Conservation (phyloP, 2,329 filamentous ascomycete species). For the Aspergillus hiratsukae region DNA sequence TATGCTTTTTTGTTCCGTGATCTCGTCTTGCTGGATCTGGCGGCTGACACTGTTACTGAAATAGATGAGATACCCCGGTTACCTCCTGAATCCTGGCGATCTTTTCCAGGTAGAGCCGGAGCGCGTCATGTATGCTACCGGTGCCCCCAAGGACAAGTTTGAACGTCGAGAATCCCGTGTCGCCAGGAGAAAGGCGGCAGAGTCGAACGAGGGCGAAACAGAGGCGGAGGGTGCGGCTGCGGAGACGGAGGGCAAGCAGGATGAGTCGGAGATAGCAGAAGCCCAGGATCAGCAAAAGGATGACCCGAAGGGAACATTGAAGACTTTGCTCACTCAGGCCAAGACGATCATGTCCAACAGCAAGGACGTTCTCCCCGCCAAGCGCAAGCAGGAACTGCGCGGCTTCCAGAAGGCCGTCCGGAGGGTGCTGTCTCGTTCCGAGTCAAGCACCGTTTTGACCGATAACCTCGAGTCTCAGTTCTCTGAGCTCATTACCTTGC, state of each 20-base stretch:
- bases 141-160: constrained; percentile 58
- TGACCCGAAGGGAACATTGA: constrained; percentile 47
- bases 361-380: constrained; percentile 55
- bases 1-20: constrained; percentile 35
- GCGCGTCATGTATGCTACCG: constrained; percentile 82
- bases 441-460: constrained; percentile 40
- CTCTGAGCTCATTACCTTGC: constrained; percentile 45
- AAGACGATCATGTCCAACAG: constrained; percentile 56
- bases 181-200: constrained; percentile 19
- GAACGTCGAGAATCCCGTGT: constrained; percentile 37
- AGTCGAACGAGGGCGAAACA: constrained; percentile 20
- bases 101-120: constrained; percentile 96
- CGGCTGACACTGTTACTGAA: constrained; percentile 4
- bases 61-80: constrained; percentile 87
- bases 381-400: constrained; percentile 71
- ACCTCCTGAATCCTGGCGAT: constrained; percentile 92
- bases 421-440: constrained; percentile 56
- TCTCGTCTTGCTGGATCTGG: neutral
- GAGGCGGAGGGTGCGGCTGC: constrained; percentile 25
- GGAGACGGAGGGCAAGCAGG: constrained; percentile 25
- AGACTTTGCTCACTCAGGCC: constrained; percentile 53
- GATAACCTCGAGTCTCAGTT: constrained; percentile 54
- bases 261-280: constrained; percentile 21
- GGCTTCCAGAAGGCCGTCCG: constrained; percentile 64
- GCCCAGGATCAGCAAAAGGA: constrained; percentile 37